Evolutionary conservation across 306 rosid genomes (phyloP).

Genomic region (Castanospermum australe): DNA sequence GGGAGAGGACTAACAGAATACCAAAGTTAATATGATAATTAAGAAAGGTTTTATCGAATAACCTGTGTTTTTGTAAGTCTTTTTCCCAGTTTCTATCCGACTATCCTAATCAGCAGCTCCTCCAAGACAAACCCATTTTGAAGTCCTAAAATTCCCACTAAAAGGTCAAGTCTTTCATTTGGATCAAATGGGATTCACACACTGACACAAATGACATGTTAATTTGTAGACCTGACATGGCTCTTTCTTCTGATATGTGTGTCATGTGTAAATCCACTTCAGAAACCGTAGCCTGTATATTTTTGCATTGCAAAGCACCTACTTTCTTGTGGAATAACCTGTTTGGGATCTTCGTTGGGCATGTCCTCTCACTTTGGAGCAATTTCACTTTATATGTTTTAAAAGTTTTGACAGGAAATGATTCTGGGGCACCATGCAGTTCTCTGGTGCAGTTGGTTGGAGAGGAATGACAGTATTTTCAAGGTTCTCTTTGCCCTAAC

Average conservation of each 20-base stretch:
- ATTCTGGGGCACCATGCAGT: background rate
- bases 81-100: background rate
- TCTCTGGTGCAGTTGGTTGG: background rate
- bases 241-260: background rate
- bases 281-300: background rate
- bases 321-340: background rate
- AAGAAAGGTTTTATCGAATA: background rate
- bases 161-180: background rate
- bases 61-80: background rate
- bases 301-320: background rate
- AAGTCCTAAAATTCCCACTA: background rate
- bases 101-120: background rate
- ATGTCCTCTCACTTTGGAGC: background rate
- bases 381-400: background rate
- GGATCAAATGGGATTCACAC: too few species aligned
- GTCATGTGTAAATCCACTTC: background rate
- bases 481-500: background rate
- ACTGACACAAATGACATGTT: too few species aligned
- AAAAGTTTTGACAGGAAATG: background rate
- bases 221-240: background rate
- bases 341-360: background rate
- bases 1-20: background rate
- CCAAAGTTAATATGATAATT: background rate
- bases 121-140: background rate
- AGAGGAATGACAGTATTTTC: background rate